Conservation (phyloP, 2,329 filamentous ascomycete species). For the Fusarium sp. region DNA sequence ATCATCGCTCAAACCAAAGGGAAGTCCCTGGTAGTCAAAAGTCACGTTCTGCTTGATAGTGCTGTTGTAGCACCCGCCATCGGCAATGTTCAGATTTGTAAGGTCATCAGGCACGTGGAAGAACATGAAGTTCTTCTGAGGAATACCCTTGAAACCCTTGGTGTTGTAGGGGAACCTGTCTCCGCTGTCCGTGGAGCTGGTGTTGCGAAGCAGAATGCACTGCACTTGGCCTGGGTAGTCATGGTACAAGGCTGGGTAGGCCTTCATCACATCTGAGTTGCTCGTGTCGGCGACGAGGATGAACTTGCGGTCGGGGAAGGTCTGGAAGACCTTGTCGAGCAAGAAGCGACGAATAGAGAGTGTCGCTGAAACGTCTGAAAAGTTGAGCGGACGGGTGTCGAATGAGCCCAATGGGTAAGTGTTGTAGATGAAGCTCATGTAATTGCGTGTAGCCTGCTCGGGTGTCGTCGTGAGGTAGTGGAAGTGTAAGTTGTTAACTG, state of each 20-base stretch:
- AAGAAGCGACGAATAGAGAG: constrained; percentile 77
- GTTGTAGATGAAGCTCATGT: constrained; percentile 84
- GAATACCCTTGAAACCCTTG: constrained; percentile 73
- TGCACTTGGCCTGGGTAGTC: constrained; percentile 78
- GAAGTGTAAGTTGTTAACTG: constrained; percentile 76
- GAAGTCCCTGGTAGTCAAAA: constrained; percentile 72
- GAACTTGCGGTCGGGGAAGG: constrained; percentile 80
- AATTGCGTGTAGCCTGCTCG: constrained; percentile 80
- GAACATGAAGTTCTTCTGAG: constrained; percentile 81
- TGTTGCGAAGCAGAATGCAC: constrained; percentile 83
- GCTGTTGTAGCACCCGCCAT: constrained; percentile 74
- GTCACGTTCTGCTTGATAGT: constrained; percentile 77
- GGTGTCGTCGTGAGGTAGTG: constrained; percentile 86
- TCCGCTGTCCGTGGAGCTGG: constrained; percentile 72
- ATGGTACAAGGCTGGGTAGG: constrained; percentile 68
- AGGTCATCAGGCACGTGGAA: constrained; percentile 79
- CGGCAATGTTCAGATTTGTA: constrained; percentile 70
- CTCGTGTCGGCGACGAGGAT: constrained; percentile 81
- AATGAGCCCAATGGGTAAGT: constrained; percentile 82
- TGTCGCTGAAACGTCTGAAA: constrained; percentile 78
- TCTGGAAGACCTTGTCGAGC: constrained; percentile 77
- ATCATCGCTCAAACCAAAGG: constrained; percentile 55
- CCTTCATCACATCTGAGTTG: constrained; percentile 81
- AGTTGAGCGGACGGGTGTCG: constrained; percentile 82
- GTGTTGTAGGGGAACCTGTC: constrained; percentile 83